Base-by-base conservation (phyloP, 208 protist species). In the Leishmania tropica region DNA sequence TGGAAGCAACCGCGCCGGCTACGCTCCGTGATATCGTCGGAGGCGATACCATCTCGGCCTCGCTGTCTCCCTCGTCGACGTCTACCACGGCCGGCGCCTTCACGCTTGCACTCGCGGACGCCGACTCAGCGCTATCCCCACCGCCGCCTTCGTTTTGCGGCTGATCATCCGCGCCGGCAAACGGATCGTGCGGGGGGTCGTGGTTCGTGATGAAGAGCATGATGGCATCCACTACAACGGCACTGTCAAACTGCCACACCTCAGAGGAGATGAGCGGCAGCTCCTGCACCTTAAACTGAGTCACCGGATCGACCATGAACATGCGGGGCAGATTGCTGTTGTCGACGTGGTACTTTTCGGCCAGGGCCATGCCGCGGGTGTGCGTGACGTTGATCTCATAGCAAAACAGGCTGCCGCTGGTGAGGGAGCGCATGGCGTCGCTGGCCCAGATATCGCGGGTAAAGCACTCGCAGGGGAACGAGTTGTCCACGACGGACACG, bases 301-400 rank as follows among this genome's bases (percentile, higher is more conserved):
- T 96, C 42, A 93, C 64, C 24, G 94, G 94, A 79, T 96, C 87
- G 21, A 97, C 85, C n/a, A 97, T 86, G 56, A 93, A 88, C 56
- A 96, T 31, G 13, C 70, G 72, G 8, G 94, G 92, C 21, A 96
- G 56, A n/a, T 80, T 37, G 2, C 31, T n/a, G 10, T 51, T 45
- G 47, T 83, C 75, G 3, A 95, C 70, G 45, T 81, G 76, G 75
- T 94, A 96, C 65, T 87, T 86, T 60, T 89, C 72, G 21, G 85
- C 83, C 19, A 95, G 64, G 47, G 81, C 65, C 68, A 67, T 45
- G 31, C 92, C 92, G 42, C 84, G 84, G 7, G 79, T 78, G 72
- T 80, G 85, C 28, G 75, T 81, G 21, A 89, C 81, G 77, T 87
- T 90, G n/a, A 90, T 82, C 82, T 97, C 86, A 40, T 92, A 91